Conservation (phyloP, 805 yeast genomes). For the Saturnispora ahearnii region DNA sequence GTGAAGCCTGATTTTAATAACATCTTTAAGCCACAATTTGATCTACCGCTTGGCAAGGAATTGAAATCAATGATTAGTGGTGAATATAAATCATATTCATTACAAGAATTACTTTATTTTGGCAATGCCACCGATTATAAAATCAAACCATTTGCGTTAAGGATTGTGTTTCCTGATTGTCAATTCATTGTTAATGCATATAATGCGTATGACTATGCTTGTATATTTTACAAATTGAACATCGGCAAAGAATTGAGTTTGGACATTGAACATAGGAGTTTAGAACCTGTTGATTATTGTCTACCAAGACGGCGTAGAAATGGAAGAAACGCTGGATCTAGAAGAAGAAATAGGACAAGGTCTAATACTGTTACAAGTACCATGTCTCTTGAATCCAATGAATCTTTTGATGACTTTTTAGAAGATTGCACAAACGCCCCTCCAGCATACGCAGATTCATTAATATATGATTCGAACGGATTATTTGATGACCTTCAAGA, state of each 20-base stretch:
- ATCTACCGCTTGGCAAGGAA: neutral
- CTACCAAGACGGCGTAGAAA: slow-evolving; percentile 23
- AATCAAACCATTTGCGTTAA: slow-evolving; percentile 24
- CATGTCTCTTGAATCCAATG: slow-evolving; percentile 3
- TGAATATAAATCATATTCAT: slow-evolving; percentile 17
- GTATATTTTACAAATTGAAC: slow-evolving; percentile 25
- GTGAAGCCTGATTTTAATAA: slow-evolving; percentile 12
- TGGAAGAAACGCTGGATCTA: neutral
- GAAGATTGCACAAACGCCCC: neutral
- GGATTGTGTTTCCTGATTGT: slow-evolving; percentile 23
- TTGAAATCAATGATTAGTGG: neutral
- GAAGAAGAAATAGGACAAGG: slow-evolving; percentile 5
- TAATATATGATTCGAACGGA: slow-evolving; percentile 5
- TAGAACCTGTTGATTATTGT: slow-evolving; percentile 23
- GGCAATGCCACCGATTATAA: slow-evolving; percentile 27
- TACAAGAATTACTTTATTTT: slow-evolving; percentile 25
- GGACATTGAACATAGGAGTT: slow-evolving; percentile 22
- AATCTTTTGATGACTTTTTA: neutral
- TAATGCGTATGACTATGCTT: slow-evolving; percentile 22
- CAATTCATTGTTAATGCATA: slow-evolving; percentile 23
- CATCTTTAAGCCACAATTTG: neutral
- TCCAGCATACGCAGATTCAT: slow-evolving; percentile 9
- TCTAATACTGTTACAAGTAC: slow-evolving; percentile 5
- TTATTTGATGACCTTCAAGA: slow-evolving; percentile 2
- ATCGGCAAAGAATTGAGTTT: slow-evolving; percentile 27